These are phyloP conservation scores for Epichloe baconii DNA, from an alignment of 2,329 filamentous ascomycete genomes.

Conservation along the genomic window DNA sequence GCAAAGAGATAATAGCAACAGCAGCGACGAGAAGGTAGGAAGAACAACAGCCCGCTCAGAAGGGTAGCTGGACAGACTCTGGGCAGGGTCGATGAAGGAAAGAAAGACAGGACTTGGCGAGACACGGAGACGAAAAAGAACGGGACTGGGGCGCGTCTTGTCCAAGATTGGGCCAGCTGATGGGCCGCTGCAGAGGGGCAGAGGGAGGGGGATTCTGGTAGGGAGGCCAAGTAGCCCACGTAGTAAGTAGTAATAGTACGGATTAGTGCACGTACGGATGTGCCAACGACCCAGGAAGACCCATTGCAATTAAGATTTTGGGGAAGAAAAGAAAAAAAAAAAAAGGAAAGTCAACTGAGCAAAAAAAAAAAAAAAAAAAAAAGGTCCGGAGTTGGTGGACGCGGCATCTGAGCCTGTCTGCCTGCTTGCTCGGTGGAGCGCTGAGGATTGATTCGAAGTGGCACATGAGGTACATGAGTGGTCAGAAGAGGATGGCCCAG, in stretches of 20 bases:
- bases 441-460: too few species aligned
- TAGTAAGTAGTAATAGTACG: not conserved
- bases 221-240: not conserved
- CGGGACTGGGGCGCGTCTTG: not conserved
- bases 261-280: too few species aligned
- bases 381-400: not conserved
- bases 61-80: not conserved
- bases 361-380: not conserved
- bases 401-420: not conserved
- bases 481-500: not conserved
- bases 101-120: not conserved
- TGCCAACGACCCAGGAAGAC: too few species aligned
- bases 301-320: not conserved
- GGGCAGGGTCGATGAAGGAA: slow-evolving; percentile 4
- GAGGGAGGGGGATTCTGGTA: too few species aligned
- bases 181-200: not conserved
- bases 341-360: not conserved
- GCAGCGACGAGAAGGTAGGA: not conserved
- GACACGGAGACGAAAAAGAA: not conserved
- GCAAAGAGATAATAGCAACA: not conserved
- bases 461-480: too few species aligned
- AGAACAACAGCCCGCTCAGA: not conserved
- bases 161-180: not conserved
- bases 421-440: not conserved
- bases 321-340: not conserved